phyloP scores from a whole-genome alignment of 768 basidiomycete genomes.

The Boletus sp. region DNA sequence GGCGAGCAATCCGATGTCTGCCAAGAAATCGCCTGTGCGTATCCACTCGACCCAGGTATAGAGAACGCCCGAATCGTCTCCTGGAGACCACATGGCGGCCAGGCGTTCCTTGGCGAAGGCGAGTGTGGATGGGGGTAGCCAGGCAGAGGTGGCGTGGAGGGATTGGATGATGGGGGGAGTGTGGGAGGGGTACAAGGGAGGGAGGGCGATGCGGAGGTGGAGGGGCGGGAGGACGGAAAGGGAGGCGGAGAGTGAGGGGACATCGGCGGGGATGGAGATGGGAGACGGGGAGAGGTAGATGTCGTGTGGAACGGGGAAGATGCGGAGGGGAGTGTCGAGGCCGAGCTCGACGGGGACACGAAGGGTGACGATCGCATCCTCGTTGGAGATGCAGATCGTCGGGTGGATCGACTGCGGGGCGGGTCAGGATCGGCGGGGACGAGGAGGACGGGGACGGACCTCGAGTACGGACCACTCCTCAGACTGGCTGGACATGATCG shows the following conservation, averaged over 20 bases:
- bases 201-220: slow-evolving; percentile 52
- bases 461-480: slow-evolving; percentile 25
- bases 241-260: slow-evolving; percentile 14
- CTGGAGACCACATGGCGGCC: slow-evolving; percentile 50
- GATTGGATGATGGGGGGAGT: slow-evolving; percentile 52
- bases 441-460: slow-evolving; percentile 12
- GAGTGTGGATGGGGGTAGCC: slow-evolving; percentile 44
- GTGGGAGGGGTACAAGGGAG: slow-evolving; percentile 51
- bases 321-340: slow-evolving; percentile 36
- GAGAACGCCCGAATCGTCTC: slow-evolving; percentile 51
- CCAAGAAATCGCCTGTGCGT: slow-evolving; percentile 62
- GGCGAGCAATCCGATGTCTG: slow-evolving; percentile 38
- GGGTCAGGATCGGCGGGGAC: slow-evolving; percentile 5
- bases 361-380: slow-evolving; percentile 29
- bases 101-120: slow-evolving; percentile 40
- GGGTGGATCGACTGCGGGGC: slow-evolving; percentile 69
- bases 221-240: slow-evolving; percentile 62
- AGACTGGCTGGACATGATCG: slow-evolving; percentile 2
- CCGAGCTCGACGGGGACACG: slow-evolving; percentile 66
- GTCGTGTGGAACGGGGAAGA: slow-evolving; percentile 25
- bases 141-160: slow-evolving; percentile 53
- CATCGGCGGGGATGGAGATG: background rate
- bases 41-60: slow-evolving; percentile 74
- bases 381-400: slow-evolving; percentile 52
- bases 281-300: slow-evolving; percentile 1